Percentiles rank a stretch among this genome's conserved stretches.
These are phyloP conservation scores for Micractinium conductrix DNA, from an alignment of 139 green algal genomes.

Conservation along the genomic window DNA sequence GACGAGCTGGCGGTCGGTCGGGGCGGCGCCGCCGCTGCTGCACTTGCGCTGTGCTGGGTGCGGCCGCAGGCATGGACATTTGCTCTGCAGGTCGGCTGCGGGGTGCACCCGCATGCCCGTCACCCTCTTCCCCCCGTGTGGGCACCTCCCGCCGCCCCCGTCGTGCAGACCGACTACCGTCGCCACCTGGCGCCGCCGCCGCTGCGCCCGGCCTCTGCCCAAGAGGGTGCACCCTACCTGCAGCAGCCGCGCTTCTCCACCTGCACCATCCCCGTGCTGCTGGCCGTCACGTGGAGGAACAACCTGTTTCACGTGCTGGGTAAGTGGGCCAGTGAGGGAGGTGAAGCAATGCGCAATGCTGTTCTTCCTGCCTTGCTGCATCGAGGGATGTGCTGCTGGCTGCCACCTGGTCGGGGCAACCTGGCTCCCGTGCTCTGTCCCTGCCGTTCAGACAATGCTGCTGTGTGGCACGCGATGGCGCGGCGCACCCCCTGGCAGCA, in stretches of 20 bases:
- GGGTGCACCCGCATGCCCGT: not conserved
- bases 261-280: constrained; percentile 19
- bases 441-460: not conserved
- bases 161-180: not conserved
- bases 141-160: too few relatives aligned
- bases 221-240: constrained; percentile 8
- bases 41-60: not conserved
- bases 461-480: not conserved
- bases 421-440: not conserved
- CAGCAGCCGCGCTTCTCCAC: not conserved
- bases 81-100: too few relatives aligned
- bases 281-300: not conserved
- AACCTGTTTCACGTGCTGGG: constrained; percentile 14
- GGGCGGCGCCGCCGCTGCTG: too few relatives aligned
- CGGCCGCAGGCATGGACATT: too few relatives aligned
- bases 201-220: constrained; percentile 11
- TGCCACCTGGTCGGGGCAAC: not conserved
- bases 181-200: not conserved
- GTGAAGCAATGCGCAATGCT: not conserved
- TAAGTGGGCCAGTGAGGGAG: not conserved
- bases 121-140: not conserved
- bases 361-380: not conserved
- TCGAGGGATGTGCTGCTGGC: not conserved
- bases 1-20: too few relatives aligned
- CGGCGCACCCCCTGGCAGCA: constrained; percentile 6